phyloP scores from a whole-genome alignment of 1,284 basidiomycete species.

The Ganoderma sinense region DNA sequence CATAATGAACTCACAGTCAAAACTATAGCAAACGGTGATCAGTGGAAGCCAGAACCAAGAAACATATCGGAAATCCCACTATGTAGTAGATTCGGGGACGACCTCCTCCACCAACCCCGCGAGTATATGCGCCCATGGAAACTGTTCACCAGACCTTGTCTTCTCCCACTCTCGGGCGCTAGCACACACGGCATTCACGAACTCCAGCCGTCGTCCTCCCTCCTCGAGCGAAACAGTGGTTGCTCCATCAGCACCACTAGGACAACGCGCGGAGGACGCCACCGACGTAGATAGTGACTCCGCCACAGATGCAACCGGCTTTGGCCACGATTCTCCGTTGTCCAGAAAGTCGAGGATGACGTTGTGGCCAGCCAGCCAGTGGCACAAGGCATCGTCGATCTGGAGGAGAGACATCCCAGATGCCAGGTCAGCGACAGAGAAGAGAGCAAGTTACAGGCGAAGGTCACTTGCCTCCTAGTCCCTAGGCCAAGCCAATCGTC shows the following conservation, averaged over 20 bases:
- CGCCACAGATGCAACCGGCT: conserved; percentile 5
- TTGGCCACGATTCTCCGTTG: conserved; percentile 1
- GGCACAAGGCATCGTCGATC: conserved; percentile 10
- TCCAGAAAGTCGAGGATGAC: conserved; percentile 14
- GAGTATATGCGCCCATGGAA: conserved; percentile 8
- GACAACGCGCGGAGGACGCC: neutral
- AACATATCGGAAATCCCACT: neutral
- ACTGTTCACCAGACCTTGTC: neutral
- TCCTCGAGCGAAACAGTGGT: neutral
- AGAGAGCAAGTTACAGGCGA: neutral
- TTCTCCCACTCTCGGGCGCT: conserved; percentile 2
- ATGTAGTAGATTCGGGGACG: conserved; percentile 3
- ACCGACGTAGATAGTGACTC: neutral
- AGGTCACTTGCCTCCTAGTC: conserved; percentile 12
- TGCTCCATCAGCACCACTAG: neutral
- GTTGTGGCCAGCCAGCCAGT: conserved; percentile 15
- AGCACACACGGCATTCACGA: neutral
- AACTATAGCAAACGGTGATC: neutral
- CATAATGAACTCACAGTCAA: conserved; percentile 11
- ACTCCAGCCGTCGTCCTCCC: neutral
- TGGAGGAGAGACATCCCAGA: conserved; percentile 18
- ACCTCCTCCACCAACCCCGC: conserved; percentile 7
- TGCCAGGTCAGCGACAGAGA: conserved; percentile 8
- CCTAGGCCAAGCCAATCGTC: neutral
- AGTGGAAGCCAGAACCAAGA: neutral